These are phyloP conservation scores for Nakazawaea peltata DNA, from an alignment of 805 yeast genomes.

Conservation along the genomic window DNA sequence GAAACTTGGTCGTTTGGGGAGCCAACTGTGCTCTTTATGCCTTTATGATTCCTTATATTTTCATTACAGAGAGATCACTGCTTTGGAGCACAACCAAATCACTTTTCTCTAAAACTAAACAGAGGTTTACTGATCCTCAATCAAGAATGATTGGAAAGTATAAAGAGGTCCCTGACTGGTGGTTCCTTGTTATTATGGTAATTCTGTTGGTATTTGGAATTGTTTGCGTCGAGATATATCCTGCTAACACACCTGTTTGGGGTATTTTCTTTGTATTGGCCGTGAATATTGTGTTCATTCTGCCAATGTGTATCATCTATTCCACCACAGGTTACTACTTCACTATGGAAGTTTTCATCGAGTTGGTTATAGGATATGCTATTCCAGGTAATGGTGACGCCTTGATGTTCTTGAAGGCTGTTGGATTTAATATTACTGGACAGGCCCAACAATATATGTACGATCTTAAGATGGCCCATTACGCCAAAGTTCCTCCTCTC, in stretches of 20 bases:
- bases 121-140: slow-evolving; percentile 37
- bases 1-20: slow-evolving; percentile 52
- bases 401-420: slow-evolving; percentile 41
- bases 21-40: slow-evolving; percentile 50
- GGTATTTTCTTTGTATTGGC: slow-evolving; percentile 45
- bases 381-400: slow-evolving; percentile 49
- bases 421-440: slow-evolving; percentile 51
- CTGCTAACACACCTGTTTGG: slow-evolving; percentile 54
- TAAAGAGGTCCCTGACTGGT: slow-evolving; percentile 54
- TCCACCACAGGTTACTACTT: slow-evolving; percentile 40
- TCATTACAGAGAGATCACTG: slow-evolving; percentile 35
- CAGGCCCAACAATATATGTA: slow-evolving; percentile 57
- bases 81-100: slow-evolving; percentile 29
- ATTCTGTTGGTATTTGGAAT: slow-evolving; percentile 22
- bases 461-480: slow-evolving; percentile 50
- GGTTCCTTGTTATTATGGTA: slow-evolving; percentile 19
- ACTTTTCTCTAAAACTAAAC: slow-evolving; percentile 19
- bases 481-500: slow-evolving; percentile 50
- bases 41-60: slow-evolving; percentile 41
- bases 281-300: slow-evolving; percentile 39
- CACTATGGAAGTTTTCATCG: slow-evolving; percentile 45
- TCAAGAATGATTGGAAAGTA: slow-evolving; percentile 48
- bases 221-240: slow-evolving; percentile 35
- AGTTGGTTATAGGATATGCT: slow-evolving; percentile 49
- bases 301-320: slow-evolving; percentile 41